phyloP scores from a whole-genome alignment of 2,329 filamentous ascomycete genomes.

The Paraconiothyrium brasiliense region DNA sequence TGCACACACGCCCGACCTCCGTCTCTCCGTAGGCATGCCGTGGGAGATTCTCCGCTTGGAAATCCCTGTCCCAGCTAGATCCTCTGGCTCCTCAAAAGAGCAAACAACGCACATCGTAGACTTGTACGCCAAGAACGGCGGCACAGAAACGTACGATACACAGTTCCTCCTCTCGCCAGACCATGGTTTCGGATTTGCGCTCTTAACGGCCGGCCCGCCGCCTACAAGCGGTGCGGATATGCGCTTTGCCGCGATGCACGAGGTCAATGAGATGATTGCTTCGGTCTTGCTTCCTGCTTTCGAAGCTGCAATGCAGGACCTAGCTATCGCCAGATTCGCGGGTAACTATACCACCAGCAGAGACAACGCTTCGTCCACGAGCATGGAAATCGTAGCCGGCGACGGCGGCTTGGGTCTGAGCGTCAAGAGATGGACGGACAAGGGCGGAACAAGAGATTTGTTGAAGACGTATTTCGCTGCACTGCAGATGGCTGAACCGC shows the following conservation, averaged over 20 bases:
- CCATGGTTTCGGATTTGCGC: neutral
- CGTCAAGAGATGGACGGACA: neutral
- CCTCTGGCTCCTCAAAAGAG: neutral
- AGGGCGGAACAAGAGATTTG: neutral
- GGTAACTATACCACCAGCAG: neutral
- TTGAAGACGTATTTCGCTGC: conserved; percentile 1
- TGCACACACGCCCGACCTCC: neutral
- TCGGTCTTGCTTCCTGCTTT: neutral
- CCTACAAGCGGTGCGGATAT: neutral
- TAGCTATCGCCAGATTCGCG: neutral
- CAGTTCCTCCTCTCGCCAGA: neutral
- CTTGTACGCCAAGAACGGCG: neutral
- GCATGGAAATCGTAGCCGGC: neutral
- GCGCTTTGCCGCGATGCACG: neutral
- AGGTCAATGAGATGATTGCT: neutral
- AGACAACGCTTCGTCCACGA: neutral
- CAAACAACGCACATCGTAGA: neutral
- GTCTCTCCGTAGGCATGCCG: neutral
- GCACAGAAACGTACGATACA: neutral
- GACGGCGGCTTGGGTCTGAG: neutral
- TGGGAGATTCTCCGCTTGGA: neutral
- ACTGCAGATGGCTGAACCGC: neutral
- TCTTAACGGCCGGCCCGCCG: neutral
- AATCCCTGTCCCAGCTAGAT: neutral
- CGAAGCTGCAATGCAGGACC: neutral